These are phyloP conservation scores for Xerophyta viscosa DNA, from an alignment of 106 monocot species.

Conservation along the genomic window DNA sequence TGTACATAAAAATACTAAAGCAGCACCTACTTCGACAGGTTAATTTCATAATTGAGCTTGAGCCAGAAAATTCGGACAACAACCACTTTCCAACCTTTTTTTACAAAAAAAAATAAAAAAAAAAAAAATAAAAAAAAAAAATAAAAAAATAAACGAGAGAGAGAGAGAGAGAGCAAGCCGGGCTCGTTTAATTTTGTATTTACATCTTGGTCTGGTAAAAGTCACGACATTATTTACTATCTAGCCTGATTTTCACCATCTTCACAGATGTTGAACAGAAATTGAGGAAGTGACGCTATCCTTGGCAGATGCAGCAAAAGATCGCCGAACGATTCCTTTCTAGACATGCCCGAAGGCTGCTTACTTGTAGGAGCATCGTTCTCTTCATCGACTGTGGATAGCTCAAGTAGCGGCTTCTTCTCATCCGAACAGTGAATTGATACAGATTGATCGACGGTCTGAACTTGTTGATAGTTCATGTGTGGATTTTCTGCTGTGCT, in stretches of 20 bases:
- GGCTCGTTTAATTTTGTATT: background rate
- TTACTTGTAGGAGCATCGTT: conserved; percentile 1
- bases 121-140: no score
- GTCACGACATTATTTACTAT: background rate
- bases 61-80: no score
- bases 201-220: background rate
- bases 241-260: conserved; percentile 31
- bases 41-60: no score
- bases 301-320: conserved; percentile 62
- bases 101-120: no score
- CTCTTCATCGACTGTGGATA: conserved; percentile 6
- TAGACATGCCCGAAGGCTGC: conserved; percentile 28
- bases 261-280: conserved; percentile 52
- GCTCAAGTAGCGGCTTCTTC: conserved; percentile 10
- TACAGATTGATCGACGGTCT: background rate
- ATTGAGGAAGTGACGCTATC: conserved; percentile 71
- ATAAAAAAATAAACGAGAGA: no score
- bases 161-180: no score
- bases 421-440: background rate
- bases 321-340: conserved; percentile 82
- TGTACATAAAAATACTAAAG: no score
- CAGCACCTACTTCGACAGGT: no score
- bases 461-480: conserved; percentile 1
- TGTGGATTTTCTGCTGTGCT: conserved; percentile 13
- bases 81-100: no score